Base-by-base conservation (phyloP, 1,284 basidiomycete genomes). In the Boletellus deceptivus region DNA sequence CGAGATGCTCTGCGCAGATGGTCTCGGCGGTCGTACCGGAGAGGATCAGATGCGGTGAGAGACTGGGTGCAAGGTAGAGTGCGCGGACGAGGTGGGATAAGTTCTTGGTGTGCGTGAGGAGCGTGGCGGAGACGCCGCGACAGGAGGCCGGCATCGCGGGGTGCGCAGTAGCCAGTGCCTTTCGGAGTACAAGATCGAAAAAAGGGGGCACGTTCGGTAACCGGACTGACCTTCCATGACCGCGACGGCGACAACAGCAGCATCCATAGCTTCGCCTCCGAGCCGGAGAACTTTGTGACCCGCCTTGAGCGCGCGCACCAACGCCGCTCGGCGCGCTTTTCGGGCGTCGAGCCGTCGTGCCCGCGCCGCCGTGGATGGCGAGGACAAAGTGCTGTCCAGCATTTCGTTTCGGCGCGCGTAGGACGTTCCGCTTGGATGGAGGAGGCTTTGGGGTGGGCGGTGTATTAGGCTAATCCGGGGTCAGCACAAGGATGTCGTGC, bases 191-290 rank as follows among this genome's bases (percentile, higher is more conserved):
- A 11, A 10, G 29, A 29, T 29, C 29, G 29, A 29, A 29, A 10
- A n/a, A 29, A 27, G 8, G 29, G 29, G 29, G 29, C 29, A 29
- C 29, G 29, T 10, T 29, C 10, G 29, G 29, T 10, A 6, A 27
- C 27, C n/a, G 27, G n/a, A 47, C 70, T n/a, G 46, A 83, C 88
- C 83, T 78, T 92, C 90, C 76, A 93, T 74, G 9, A 75, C 70
- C 0, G 77, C 73, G 6, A 91, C 90, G 0, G 90, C 88, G 7
- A 86, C 84, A 3, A 86, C 83, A 3, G 77, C 82, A n/a, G 90
- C 89, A 61, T 92, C 88, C 75, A 93, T 82, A 4, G 90, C 89
- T 59, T 89, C 85, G 0, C 88, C 87, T 22, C 86, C 87, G 3
- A 74, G 64, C 33, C 67, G 69, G 35, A 92, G 75, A 16, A 91